Conservation (phyloP, 2,329 filamentous ascomycete genomes). For the Coleophoma crateriformis region DNA sequence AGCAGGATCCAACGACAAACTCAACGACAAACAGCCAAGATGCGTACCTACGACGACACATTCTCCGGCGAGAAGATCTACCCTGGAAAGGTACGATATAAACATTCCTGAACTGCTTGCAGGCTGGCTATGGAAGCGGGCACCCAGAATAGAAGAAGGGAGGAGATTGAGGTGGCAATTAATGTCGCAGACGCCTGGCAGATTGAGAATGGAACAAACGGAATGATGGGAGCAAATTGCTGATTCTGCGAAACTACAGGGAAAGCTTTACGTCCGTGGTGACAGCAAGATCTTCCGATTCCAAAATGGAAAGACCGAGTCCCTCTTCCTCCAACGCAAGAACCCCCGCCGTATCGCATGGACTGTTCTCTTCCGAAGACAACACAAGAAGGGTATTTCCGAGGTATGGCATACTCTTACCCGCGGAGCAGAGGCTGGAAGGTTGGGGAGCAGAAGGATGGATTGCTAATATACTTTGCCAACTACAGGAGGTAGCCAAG, state of each 20-base stretch:
- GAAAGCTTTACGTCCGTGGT: conserved; percentile 98
- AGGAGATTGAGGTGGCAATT: conserved; percentile 10
- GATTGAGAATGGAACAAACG: conserved; percentile 2
- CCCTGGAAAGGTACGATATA: conserved; percentile 65
- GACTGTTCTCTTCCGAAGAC: conserved; percentile 96
- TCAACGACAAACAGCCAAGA: conserved; percentile 22
- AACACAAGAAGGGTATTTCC: conserved; percentile 99
- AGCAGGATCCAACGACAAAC: conserved; percentile 17
- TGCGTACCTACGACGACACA: conserved; percentile 61
- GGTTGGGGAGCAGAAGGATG: conserved; percentile 1
- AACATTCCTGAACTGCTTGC: conserved; percentile 7
- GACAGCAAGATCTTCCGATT: conserved; percentile 99
- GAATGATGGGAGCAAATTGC: conserved; percentile 10
- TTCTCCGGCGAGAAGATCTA: conserved; percentile 77
- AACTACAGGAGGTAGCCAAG: conserved; percentile 92
- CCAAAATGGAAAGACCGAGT: conserved; percentile 99
- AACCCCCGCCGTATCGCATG: conserved; percentile 99
- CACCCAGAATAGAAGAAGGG: too few species aligned
- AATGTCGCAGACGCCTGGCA: conserved; percentile 4
- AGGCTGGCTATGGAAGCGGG: too few species aligned
- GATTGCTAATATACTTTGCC: conserved; percentile 11
- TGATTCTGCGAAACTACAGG: conserved; percentile 48
- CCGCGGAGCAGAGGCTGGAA: not conserved
- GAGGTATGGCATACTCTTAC: conserved; percentile 64
- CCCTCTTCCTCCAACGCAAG: conserved; percentile 99